Evolutionary conservation across 177 flowering plant species (phyloP), one percentile per base, ranked within the genome.

Genomic region (Telopea speciosissima): DNA sequence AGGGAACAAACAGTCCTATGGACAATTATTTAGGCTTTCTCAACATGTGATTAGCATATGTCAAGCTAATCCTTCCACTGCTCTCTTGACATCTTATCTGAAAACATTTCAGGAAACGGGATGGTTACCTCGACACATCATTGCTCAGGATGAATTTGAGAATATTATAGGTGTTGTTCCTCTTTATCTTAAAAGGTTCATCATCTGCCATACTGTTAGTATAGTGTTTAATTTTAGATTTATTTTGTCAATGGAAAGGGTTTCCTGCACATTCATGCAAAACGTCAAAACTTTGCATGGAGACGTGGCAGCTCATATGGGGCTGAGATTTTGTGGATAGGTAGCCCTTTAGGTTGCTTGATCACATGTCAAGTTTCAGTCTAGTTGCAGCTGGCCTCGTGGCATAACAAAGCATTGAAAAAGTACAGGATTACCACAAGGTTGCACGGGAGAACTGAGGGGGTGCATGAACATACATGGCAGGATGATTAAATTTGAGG

Each of bases 161-260:
- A 89, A 81, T 75, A 68, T 94, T 73, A 22, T 94, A 74, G 97
- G 93, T 76, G 95, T 87, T 73, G 85, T 88, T 81, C 98, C 98
- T 60, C 91, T 92, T 45, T 94, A 94, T 82, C 97, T 92, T 75
- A 94, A 94, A 85, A 94, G 97, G 98, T 93, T 76, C 74, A 59
- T 59, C 70, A 70, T 74, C 76, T 69, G 10, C 74, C 69, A 72
- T 69, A 54, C 66, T 64, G 40, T 67, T 63, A 24, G 28, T 5
- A 52, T 24, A 42, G 23, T 58, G 66, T 58, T 45, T 45, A 24
- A 52, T 45, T n/a, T 40, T 71, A 13, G 24, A 21, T 19, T 74
- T 60, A 36, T 36, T 5, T 36, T 36, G 6, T 36, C 40, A 36
- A 6, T 36, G 4, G 40, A 36, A 36, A 36, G 40, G 9, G 40